phyloP scores from a whole-genome alignment of 2,329 filamentous ascomycete genomes.

The Ophiocordyceps camponoti-saundersi region DNA sequence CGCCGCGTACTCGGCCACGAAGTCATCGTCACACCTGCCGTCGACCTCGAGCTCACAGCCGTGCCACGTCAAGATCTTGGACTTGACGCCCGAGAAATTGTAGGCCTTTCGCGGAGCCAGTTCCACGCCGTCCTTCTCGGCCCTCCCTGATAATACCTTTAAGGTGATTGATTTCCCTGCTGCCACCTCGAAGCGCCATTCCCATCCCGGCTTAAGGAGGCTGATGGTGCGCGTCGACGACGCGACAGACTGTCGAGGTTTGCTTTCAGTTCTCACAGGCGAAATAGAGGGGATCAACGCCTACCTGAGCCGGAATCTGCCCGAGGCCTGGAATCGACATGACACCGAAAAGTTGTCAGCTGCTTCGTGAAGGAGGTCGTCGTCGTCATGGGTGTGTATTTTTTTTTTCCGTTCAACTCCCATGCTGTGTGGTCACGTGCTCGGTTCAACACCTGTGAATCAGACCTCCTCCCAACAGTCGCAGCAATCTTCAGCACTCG shows the following conservation, averaged over 20 bases:
- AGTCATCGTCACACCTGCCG: constrained; percentile 36
- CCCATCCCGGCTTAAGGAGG: constrained; percentile 49
- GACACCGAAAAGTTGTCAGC: constrained; percentile 2
- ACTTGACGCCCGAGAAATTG: constrained; percentile 65
- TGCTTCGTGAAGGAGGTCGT: no score
- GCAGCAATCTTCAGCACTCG: no score
- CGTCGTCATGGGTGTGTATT: background rate
- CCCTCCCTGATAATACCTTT: constrained; percentile 62
- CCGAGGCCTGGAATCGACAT: constrained; percentile 66
- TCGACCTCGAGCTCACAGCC: constrained; percentile 73
- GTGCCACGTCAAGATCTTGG: constrained; percentile 82
- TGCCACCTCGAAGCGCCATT: constrained; percentile 67
- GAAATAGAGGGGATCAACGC: constrained; percentile 4
- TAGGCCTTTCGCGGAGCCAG: constrained; percentile 69
- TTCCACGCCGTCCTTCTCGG: constrained; percentile 90
- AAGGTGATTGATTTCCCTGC: constrained; percentile 24
- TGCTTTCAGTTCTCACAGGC: background rate
- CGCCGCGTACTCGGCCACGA: constrained; percentile 43
- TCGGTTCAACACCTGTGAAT: no score
- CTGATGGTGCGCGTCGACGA: constrained; percentile 26
- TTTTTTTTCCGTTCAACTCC: no score
- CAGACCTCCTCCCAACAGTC: no score
- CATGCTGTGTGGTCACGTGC: no score
- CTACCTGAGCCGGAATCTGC: constrained; percentile 44
- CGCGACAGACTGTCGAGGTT: constrained; percentile 13